Percentiles rank a stretch among this genome's conserved stretches.
Evolutionary conservation across 805 yeast genomes (phyloP).

Genomic region (Wickerhamomyces kurtzmanii): DNA sequence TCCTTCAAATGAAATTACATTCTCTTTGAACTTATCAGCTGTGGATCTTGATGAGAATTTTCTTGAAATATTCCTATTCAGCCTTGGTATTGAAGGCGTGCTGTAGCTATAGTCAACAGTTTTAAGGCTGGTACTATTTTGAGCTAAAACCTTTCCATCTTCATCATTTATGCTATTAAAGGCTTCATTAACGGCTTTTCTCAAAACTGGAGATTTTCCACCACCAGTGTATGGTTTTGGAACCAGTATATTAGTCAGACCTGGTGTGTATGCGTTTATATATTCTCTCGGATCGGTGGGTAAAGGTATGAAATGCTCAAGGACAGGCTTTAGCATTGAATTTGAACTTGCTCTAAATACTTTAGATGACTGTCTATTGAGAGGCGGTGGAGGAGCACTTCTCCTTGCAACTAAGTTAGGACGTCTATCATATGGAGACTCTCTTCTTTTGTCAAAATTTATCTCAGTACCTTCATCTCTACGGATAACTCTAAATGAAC

Average conservation of each 20-base stretch:
- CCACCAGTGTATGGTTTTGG: slow-evolving; percentile 30
- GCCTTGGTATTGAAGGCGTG: no score
- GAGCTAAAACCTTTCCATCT: no score
- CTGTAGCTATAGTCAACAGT: no score
- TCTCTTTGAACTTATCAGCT: slow-evolving; percentile 57
- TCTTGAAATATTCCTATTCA: slow-evolving; percentile 19
- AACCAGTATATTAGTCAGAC: slow-evolving; percentile 28
- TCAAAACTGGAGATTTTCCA: slow-evolving; percentile 12
- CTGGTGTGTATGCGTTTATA: slow-evolving; percentile 30
- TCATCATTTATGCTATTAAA: not conserved
- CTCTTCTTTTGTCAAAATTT: slow-evolving; percentile 71
- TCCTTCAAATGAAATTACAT: slow-evolving; percentile 62
- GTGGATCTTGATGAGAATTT: slow-evolving; percentile 23
- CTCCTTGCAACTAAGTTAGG: slow-evolving; percentile 59
- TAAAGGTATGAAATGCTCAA: no score
- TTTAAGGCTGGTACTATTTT: not conserved
- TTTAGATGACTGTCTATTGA: no score
- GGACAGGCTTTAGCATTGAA: no score
- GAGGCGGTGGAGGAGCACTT: slow-evolving; percentile 65
- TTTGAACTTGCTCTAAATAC: no score
- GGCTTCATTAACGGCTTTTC: slow-evolving; percentile 9
- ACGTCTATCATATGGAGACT: slow-evolving; percentile 54
- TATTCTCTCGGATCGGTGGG: no score
- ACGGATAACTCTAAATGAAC: slow-evolving; percentile 59
- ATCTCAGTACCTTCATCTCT: slow-evolving; percentile 58